phyloP scores from a whole-genome alignment of 2,329 filamentous ascomycete species.

The Penicillium janthinellum region DNA sequence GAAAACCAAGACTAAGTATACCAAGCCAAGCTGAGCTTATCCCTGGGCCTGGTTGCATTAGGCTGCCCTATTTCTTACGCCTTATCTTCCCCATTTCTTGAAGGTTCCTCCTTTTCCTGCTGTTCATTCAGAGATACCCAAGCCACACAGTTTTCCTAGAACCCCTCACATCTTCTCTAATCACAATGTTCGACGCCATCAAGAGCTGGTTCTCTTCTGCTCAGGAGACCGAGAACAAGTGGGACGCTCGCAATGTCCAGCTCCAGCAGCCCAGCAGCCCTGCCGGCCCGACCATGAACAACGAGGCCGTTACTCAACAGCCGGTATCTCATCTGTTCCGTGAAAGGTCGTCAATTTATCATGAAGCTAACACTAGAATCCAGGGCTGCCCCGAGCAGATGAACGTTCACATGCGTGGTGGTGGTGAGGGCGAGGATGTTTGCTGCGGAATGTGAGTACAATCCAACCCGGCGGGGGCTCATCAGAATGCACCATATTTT shows the following conservation, averaged over 20 bases:
- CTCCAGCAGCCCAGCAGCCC: conserved; percentile 16
- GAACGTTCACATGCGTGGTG: conserved; percentile 17
- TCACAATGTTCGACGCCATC: conserved; percentile 14
- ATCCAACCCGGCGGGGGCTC: not conserved
- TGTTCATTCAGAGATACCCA: not conserved
- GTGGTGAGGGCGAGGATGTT: conserved; percentile 17
- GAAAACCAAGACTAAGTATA: not conserved
- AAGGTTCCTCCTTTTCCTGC: not conserved
- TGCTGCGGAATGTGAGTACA: conserved; percentile 19
- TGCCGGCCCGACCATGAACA: conserved; percentile 10
- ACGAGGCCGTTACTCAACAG: conserved; percentile 13
- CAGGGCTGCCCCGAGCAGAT: conserved; percentile 10
- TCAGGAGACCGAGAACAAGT: conserved; percentile 13
- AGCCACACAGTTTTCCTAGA: no score
- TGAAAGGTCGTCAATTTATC: not conserved
- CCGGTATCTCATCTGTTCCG: conserved; percentile 5
- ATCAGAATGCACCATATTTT: not conserved
- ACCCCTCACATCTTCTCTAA: no score
- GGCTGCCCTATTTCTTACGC: not conserved
- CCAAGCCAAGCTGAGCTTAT: not conserved
- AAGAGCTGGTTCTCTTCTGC: conserved; percentile 12
- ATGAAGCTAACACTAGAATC: not conserved
- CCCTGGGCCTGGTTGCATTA: not conserved
- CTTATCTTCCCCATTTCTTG: not conserved
- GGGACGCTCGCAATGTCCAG: conserved; percentile 14